phyloP scores from a whole-genome alignment of 1,284 basidiomycete genomes.

The Farysia itapuensis region DNA sequence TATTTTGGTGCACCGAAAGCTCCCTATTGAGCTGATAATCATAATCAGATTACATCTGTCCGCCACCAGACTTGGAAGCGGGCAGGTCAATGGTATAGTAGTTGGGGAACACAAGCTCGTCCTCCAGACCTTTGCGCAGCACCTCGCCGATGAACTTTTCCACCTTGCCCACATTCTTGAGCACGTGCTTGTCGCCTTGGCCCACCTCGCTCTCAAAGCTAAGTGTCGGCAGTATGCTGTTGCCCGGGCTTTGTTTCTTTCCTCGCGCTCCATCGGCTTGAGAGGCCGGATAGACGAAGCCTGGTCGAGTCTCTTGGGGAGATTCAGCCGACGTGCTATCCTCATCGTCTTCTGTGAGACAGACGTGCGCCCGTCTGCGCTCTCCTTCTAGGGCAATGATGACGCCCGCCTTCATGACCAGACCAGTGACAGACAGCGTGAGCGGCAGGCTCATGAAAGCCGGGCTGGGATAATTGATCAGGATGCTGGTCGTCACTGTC shows the following conservation, averaged over 20 bases:
- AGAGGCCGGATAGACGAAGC: not conserved
- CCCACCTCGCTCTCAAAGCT: slow-evolving; percentile 96
- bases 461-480: slow-evolving; percentile 92
- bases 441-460: slow-evolving; percentile 96
- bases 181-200: slow-evolving; percentile 88
- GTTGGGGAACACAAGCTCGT: slow-evolving; percentile 57
- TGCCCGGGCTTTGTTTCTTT: slow-evolving; percentile 63
- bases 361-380: slow-evolving; percentile 76
- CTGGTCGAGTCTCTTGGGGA: not conserved
- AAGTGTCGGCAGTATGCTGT: slow-evolving; percentile 83
- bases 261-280: not conserved
- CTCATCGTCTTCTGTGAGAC: slow-evolving; percentile 63
- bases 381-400: slow-evolving; percentile 88
- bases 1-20: no score
- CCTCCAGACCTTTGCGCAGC: slow-evolving; percentile 85
- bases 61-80: no score
- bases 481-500: slow-evolving; percentile 83
- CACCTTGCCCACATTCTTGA: slow-evolving; percentile 94
- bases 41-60: no score
- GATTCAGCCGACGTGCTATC: not conserved
- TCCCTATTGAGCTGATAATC: no score
- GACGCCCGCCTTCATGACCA: slow-evolving; percentile 82
- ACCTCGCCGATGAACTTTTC: slow-evolving; percentile 94
- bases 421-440: slow-evolving; percentile 81
- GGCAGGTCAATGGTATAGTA: slow-evolving; percentile 57